Evolutionary conservation across 2,329 filamentous ascomycete genomes (phyloP), one percentile per base, ranked within the genome.

Genomic region (Epichloe glyceriae): DNA sequence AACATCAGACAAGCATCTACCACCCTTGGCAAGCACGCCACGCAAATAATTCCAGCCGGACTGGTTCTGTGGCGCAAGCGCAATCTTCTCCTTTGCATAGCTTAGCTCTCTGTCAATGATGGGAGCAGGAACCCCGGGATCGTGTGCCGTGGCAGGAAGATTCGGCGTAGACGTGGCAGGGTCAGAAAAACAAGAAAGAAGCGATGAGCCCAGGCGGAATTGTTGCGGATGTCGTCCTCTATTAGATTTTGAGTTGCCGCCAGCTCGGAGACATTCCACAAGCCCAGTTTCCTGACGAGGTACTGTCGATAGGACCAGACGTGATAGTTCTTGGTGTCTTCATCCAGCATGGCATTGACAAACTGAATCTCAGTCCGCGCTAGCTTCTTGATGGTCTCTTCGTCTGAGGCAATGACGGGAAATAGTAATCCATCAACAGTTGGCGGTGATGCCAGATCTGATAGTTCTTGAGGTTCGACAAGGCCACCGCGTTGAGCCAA

Each of bases 251-350:
- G 85, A 35, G 88, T 80, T 53, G 83, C 82, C 48, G 73, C 67
- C 19, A 94, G 72, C 73, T 98, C 82, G 46, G 75, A 73, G 65
- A 85, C 82, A 71, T 57, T 79, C 76, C 67, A 95, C 73, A 70
- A 85, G 64, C 81, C 83, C 74, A 85, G 68, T 62, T 79, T 80
- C 48, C 71, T 70, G 40, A 82, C 78, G 19, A 83, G 67, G 62
- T 79, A 82, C 65, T 95, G 88, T 52, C 93, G 78, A 71, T 97
- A 98, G 50, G 84, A 88, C 93, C 93, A 98, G 46, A 97, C 93
- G 65, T 98, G 93, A 66, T 98, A 97, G 72, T 98, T 98, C 71
- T 98, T 98, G 47, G 85, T 80, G 65, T 98, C 93, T 59, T 86
- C 77, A 40, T 76, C 78, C 50, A 98, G 83, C 79, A 98, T 97